Conservation (phyloP, 176 grass and related monocot genomes). For the Carex littledalei region DNA sequence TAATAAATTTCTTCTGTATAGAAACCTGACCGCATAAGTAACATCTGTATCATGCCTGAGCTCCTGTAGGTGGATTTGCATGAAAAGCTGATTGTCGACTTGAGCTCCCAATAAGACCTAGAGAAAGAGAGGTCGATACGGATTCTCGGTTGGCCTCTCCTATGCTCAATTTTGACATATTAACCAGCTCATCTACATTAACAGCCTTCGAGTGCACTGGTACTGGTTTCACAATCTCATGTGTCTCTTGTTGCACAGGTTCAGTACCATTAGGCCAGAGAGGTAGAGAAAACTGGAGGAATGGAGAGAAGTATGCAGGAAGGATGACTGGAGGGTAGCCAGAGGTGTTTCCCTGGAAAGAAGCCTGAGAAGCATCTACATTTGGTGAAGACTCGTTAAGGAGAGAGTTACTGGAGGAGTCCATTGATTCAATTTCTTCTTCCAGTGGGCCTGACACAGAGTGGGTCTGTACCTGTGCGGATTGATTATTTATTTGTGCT, state of each 20-base stretch:
- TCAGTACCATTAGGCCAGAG: conserved; percentile 53
- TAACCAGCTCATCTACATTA: conserved; percentile 88
- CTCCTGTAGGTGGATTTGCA: conserved; percentile 71
- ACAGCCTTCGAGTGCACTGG: conserved; percentile 79
- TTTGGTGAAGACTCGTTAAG: conserved; percentile 29
- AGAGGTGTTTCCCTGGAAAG: conserved; percentile 13
- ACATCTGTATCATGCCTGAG: conserved; percentile 55
- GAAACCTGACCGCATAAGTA: background rate
- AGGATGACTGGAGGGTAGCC: conserved; percentile 58
- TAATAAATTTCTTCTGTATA: conserved; percentile 18
- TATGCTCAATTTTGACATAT: conserved; percentile 90
- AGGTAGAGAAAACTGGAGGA: conserved; percentile 71
- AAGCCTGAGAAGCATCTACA: conserved; percentile 37
- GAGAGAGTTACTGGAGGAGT: conserved; percentile 53
- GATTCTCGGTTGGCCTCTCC: conserved; percentile 37
- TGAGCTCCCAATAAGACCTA: conserved; percentile 65
- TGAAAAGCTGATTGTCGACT: conserved; percentile 93
- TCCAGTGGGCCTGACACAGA: conserved; percentile 25
- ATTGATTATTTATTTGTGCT: conserved; percentile 47
- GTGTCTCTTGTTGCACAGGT: conserved; percentile 45
- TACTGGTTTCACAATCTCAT: conserved; percentile 88
- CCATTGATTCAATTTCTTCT: conserved; percentile 70
- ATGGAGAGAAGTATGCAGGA: conserved; percentile 79
- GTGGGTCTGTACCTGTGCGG: conserved; percentile 18
- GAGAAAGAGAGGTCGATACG: conserved; percentile 57